A percentile compares a stretch with the other conserved stretches of the same genome.
Conservation (phyloP, 345 rosid species). For the Balakata baccata region DNA sequence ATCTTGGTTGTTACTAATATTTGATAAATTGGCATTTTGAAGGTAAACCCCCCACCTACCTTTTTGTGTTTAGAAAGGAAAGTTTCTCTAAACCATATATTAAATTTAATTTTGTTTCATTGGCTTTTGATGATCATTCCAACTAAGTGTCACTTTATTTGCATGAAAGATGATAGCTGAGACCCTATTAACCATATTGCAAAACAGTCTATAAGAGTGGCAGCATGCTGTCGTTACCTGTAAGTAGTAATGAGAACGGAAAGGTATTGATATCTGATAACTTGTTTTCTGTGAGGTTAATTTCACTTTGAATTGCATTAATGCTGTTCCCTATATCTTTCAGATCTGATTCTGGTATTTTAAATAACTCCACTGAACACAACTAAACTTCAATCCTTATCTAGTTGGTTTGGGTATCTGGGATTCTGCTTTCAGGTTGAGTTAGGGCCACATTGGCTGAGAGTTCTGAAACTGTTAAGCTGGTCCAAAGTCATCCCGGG, state of each 20-base stretch:
- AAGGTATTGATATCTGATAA: too few species aligned
- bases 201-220: too few species aligned
- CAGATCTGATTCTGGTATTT: too few species aligned
- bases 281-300: not conserved
- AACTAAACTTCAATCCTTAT: not conserved
- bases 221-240: too few species aligned
- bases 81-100: not conserved
- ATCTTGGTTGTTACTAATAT: not conserved
- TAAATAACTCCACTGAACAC: not conserved
- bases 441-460: not conserved
- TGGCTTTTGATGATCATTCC: not conserved
- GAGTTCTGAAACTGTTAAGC: not conserved
- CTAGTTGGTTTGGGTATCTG: too few species aligned
- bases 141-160: not conserved
- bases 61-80: not conserved
- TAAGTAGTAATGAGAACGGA: not conserved
- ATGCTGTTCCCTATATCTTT: too few species aligned
- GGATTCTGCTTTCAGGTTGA: not conserved
- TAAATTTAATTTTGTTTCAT: not conserved
- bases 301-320: not conserved
- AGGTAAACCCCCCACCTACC: not conserved
- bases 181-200: too few species aligned
- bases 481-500: too few species aligned
- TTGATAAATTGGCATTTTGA: not conserved
- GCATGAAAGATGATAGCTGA: too few species aligned